Evolutionary conservation across 2,329 filamentous ascomycete species (phyloP), one percentile per base, ranked within the genome.

Genomic region (Cephalotrichum gorgonifer): DNA sequence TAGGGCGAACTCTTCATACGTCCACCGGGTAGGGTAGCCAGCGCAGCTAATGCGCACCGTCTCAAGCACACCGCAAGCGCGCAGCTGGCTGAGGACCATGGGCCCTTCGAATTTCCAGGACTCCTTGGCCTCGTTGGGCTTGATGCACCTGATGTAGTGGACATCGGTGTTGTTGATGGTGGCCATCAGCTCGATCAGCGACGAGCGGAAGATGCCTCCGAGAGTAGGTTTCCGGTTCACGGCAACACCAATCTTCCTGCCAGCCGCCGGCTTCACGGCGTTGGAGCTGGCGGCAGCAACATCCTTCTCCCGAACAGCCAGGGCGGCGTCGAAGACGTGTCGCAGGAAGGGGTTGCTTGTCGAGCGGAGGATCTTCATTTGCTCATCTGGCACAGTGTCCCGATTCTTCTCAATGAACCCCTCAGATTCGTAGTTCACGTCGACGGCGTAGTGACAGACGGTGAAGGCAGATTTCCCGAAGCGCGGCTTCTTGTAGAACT

Each of bases 351-450:
- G 71, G 67, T 96, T 98, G 28, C 79, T 84, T 1, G 89, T 94
- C 47, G 83, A 82, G 57, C 81, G 85, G 55, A 98, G 76, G 33
- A 98, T 85, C 51, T 93, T 89, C 83, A 98, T 87, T 63, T 97
- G 93, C 70, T 98, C 93, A 62, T 98, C 93, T 6, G 93, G 93
- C 43, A 98, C 93, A 20, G 94, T 98, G 66, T 98, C 93, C 65
- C 93, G 83, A 68, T 98, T 98, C 78, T 98, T 98, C 67, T 98
- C 94, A 60, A 98, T 96, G 69, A 98, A 98, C 43, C 93, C 93
- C 58, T 98, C 93, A 2, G 91, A 97, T 67, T 98, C 93, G 64
- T 98, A 98, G 17, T 91, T 97, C 58, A 98, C 93, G 60, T 98
- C 93, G 50, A 98, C 77, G 47, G 93, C 93, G 68, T 98, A 98